A percentile compares a stretch with the other conserved stretches of the same genome.
Evolutionary conservation across 1,139 yeast species (phyloP).

Genomic region (Yamadazyma siamensis): DNA sequence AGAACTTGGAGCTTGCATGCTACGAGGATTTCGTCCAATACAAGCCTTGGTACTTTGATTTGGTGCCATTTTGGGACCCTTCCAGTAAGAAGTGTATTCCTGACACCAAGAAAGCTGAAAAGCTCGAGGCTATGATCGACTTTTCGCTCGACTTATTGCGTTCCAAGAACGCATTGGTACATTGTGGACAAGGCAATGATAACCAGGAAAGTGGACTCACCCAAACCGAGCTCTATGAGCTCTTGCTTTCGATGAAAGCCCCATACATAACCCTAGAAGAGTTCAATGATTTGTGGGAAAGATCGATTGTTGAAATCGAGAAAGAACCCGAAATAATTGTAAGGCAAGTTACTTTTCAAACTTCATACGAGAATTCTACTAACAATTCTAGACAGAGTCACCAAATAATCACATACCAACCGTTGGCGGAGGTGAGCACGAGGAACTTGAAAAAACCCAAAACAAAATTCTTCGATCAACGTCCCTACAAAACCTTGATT

Average conservation of each 20-base stretch:
- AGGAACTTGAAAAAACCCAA: constrained; percentile 26
- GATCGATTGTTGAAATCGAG: constrained; percentile 61
- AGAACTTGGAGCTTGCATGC: constrained; percentile 13
- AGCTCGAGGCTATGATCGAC: constrained; percentile 62
- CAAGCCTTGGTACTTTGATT: constrained; percentile 51
- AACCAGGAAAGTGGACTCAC: constrained; percentile 51
- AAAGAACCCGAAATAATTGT: constrained; percentile 76
- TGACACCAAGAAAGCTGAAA: constrained; percentile 70
- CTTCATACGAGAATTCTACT: constrained; percentile 8
- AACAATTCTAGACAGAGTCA: constrained; percentile 26
- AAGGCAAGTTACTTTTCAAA: constrained; percentile 54
- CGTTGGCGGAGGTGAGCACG: constrained; percentile 21
- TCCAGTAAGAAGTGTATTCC: constrained; percentile 58
- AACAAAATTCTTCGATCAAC: constrained; percentile 65
- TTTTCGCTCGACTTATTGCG: constrained; percentile 68
- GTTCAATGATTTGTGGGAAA: constrained; percentile 77
- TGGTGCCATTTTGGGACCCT: constrained; percentile 57
- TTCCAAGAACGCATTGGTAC: constrained; percentile 62
- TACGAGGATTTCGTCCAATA: constrained; percentile 44
- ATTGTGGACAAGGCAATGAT: constrained; percentile 52
- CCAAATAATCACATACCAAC: constrained; percentile 22
- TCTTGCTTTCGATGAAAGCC: constrained; percentile 55
- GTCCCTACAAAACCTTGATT: constrained; percentile 63
- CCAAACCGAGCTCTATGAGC: constrained; percentile 53
- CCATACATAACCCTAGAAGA: constrained; percentile 65